A percentile compares a stretch with the other conserved stretches of the same genome.
Conservation (phyloP, 139 green algal species). For the Diplosphaera chodatii region DNA sequence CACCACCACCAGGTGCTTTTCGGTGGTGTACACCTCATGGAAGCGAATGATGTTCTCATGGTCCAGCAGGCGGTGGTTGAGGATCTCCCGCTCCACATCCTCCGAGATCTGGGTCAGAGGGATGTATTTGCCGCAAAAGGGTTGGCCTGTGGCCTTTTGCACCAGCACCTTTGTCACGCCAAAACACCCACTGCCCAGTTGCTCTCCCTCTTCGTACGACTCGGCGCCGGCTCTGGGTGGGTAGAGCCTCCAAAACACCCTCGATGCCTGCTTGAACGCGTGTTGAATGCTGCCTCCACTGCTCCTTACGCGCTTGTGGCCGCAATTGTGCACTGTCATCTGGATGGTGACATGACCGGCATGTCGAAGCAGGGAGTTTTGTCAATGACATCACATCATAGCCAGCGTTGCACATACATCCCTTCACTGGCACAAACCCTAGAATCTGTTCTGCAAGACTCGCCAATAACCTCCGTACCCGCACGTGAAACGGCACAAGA, state of each 20-base stretch:
- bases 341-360: no score
- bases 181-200: not conserved
- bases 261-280: not conserved
- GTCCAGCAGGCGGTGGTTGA: conserved; percentile 52
- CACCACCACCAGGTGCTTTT: not conserved
- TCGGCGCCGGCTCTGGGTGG: not conserved
- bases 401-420: no score
- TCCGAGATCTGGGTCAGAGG: not conserved
- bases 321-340: no score
- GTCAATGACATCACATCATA: no score
- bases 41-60: conserved; percentile 63
- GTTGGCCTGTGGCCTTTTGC: not conserved
- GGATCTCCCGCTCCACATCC: conserved; percentile 35
- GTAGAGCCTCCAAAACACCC: not conserved
- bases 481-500: no score
- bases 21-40: conserved; percentile 5
- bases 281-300: not conserved
- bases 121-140: not conserved
- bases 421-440: no score
- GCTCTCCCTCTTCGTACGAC: not conserved
- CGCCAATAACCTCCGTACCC: no score
- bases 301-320: not conserved
- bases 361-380: no score
- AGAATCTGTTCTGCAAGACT: no score
- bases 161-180: not conserved